Base-by-base conservation (phyloP, 345 rosid species). In the Sisymbrium altissimum region DNA sequence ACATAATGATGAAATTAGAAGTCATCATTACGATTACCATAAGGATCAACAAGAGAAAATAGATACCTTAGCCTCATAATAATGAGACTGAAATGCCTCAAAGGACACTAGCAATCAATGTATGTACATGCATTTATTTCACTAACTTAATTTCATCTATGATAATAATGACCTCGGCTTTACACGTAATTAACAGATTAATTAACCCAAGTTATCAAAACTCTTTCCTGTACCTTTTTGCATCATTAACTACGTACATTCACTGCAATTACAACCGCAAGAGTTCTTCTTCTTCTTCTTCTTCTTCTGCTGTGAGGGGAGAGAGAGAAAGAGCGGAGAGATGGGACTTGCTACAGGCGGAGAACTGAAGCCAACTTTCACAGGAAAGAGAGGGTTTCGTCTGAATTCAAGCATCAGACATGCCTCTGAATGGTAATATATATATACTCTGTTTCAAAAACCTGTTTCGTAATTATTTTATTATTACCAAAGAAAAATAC, bases 321-420 rank as follows among this genome's bases (percentile, higher is more conserved):
- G 18, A 71, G 53, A 36, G 60, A 43, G 41, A 38, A 64, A 78
- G 48, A 86, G 6, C 1, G 5, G 30, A 50, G 81, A 83, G 58
- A 89, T 91, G 97, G 99, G 97, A 48, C 87, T 89, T 69, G 91
- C 84, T 33, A 87, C 92, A 44, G 83, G 88, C 19, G 92, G 84
- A 66, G 97, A 90, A 70, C 33, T 85, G 80, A 95, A 92, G 84
- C 89, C 97, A 69, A 84, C 88, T 56, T 81, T 88, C 32, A 90
- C 97, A 3, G 94, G 97, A 66, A 95, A 95, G 86, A 85, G 96
- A 83, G 79, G 88, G 0, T 92, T 90, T 79, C 96, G 98, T 71
- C 88, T 93, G 23, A 90, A 82, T 70, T 86, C 98, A n/a, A 95
- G 85, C 43, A 89, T 92, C 70, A 87, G 97, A 75, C 98, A 95